phyloP scores from a whole-genome alignment of 2,329 filamentous ascomycete species.

The Leptographium wingfieldii region DNA sequence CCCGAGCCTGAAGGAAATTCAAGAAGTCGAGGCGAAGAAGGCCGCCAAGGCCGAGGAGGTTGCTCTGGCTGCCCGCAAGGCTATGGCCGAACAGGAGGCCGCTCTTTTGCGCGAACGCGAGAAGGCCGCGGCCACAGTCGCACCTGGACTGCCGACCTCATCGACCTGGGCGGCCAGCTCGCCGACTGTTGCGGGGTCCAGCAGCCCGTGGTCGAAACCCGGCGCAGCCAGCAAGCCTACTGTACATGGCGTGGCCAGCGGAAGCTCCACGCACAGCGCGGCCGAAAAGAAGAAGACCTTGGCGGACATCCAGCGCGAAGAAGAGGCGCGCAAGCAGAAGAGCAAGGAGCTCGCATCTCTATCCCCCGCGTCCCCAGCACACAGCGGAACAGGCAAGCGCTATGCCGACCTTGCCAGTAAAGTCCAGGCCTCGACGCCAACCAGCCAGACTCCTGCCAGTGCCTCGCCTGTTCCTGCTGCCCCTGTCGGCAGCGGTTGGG shows the following conservation, averaged over 20 bases:
- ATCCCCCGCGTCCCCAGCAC: conserved; percentile 22
- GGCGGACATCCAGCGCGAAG: conserved; percentile 92
- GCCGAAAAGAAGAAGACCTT: conserved; percentile 66
- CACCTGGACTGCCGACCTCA: conserved; percentile 70
- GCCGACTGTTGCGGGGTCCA: conserved; percentile 47
- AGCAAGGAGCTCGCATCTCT: conserved; percentile 33
- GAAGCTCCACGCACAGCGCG: conserved; percentile 19
- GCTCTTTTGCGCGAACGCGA: conserved; percentile 45
- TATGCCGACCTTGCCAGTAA: conserved; percentile 93
- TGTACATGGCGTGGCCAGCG: conserved; percentile 14
- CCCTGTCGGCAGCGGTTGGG: conserved; percentile 57
- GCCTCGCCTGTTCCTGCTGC: conserved; percentile 24
- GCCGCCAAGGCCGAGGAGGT: conserved; percentile 79
- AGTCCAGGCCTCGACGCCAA: conserved; percentile 27
- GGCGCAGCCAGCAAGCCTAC: conserved; percentile 31
- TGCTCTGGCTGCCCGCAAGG: conserved; percentile 64
- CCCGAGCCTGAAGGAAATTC: conserved; percentile 90
- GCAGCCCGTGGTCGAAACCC: conserved; percentile 57
- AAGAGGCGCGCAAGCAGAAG: conserved; percentile 79
- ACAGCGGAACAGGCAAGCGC: conserved; percentile 53
- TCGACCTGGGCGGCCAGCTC: conserved; percentile 82
- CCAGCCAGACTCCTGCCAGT: conserved; percentile 24
- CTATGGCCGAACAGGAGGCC: conserved; percentile 68
- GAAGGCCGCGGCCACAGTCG: conserved; percentile 41
- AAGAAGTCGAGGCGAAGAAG: conserved; percentile 87